Percentiles rank a stretch among this genome's conserved stretches.
Conservation (phyloP, 2,329 filamentous ascomycete species). For the Colletotrichum sp. region DNA sequence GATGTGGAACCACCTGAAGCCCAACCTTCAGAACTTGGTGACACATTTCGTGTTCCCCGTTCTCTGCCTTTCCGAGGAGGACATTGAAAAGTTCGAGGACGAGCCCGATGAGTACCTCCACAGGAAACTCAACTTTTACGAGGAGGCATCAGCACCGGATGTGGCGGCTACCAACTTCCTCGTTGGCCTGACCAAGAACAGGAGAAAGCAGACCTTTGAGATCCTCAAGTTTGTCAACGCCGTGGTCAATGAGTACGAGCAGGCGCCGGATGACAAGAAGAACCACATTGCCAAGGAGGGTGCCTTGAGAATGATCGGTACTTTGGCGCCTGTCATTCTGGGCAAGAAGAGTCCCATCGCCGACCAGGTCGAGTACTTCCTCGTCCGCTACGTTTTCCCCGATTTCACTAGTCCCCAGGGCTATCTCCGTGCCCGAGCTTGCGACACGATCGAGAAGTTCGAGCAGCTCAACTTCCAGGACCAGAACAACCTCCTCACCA, state of each 20-base stretch:
- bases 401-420: slow-evolving; percentile 94
- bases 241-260: slow-evolving; percentile 92
- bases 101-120: slow-evolving; percentile 97
- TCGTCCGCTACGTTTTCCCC: slow-evolving; percentile 97
- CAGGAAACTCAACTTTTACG: slow-evolving; percentile 96
- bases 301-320: slow-evolving; percentile 95
- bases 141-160: slow-evolving; percentile 94
- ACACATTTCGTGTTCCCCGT: slow-evolving; percentile 96
- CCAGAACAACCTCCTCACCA: slow-evolving; percentile 90
- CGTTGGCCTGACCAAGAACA: slow-evolving; percentile 89
- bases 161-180: slow-evolving; percentile 97
- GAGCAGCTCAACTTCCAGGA: slow-evolving; percentile 98
- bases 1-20: slow-evolving; percentile 94
- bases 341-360: slow-evolving; percentile 99
- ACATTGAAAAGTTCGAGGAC: slow-evolving; percentile 91
- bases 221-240: slow-evolving; percentile 95
- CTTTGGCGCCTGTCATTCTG: slow-evolving; percentile 89
- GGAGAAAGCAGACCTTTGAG: slow-evolving; percentile 94
- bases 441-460: slow-evolving; percentile 97
- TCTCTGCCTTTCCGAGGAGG: slow-evolving; percentile 88
- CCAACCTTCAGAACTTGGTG: slow-evolving; percentile 90
- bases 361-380: slow-evolving; percentile 97
- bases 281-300: slow-evolving; percentile 96
- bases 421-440: slow-evolving; percentile 91
- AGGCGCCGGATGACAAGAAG: slow-evolving; percentile 84